Evolutionary conservation across 1,284 basidiomycete genomes (phyloP).

Genomic region (Violaceomyces palustris): DNA sequence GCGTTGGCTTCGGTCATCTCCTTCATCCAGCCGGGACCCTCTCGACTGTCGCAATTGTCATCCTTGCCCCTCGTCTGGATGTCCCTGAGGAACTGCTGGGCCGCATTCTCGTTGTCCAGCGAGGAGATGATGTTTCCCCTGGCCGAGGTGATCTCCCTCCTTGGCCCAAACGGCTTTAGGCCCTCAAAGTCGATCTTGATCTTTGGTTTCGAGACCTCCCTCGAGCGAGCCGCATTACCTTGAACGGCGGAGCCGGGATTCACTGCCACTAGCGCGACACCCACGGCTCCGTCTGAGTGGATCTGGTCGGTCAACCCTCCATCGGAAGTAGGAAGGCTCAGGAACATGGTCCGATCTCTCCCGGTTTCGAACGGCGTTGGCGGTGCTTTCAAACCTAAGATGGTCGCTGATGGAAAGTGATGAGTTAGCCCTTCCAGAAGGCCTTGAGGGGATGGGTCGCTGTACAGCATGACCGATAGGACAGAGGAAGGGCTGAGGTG

Average conservation of each 20-base stretch:
- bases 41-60: slow-evolving; percentile 8
- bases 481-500: slow-evolving; percentile 45
- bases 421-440: slow-evolving; percentile 58
- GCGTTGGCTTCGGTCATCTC: slow-evolving; percentile 21
- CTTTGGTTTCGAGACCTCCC: slow-evolving; percentile 29
- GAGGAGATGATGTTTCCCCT: slow-evolving; percentile 74
- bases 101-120: slow-evolving; percentile 65
- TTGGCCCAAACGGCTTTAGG: slow-evolving; percentile 59
- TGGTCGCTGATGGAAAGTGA: slow-evolving; percentile 58
- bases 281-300: slow-evolving; percentile 65
- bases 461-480: slow-evolving; percentile 61
- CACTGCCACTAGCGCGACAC: slow-evolving; percentile 60
- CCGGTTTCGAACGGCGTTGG: slow-evolving; percentile 82
- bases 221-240: neutral
- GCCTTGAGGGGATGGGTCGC: slow-evolving; percentile 64
- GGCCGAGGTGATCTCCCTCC: slow-evolving; percentile 63
- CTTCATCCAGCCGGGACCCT: slow-evolving; percentile 9
- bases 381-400: slow-evolving; percentile 67
- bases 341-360: slow-evolving; percentile 69
- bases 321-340: slow-evolving; percentile 45
- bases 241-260: slow-evolving; percentile 4
- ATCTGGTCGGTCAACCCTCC: slow-evolving; percentile 55
- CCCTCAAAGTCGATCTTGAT: slow-evolving; percentile 59
- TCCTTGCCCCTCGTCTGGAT: slow-evolving; percentile 55
- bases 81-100: slow-evolving; percentile 63